Conservation (phyloP, 1,284 basidiomycete genomes). For the Ustilago tritici region DNA sequence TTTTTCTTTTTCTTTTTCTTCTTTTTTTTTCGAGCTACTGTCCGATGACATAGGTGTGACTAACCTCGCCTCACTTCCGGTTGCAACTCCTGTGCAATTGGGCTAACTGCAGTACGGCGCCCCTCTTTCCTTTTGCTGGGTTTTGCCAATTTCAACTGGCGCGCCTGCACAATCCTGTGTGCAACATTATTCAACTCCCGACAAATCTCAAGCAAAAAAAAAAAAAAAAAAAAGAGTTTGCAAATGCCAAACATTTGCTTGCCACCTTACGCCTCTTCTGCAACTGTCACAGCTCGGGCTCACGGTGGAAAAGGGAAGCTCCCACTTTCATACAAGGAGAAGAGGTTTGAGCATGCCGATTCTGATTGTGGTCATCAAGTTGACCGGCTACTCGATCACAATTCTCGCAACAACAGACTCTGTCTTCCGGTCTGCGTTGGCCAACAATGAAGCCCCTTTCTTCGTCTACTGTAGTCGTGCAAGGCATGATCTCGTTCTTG, state of each 20-base stretch:
- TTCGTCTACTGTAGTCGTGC: not conserved
- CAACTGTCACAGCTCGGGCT: conserved; percentile 3
- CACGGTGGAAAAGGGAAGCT: conserved; percentile 3
- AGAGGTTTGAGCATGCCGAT: not conserved
- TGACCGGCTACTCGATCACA: conserved; percentile 9
- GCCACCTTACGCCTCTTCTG: not conserved
- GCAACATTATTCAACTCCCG: not conserved
- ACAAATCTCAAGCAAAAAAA: not conserved
- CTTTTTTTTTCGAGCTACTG: conserved; percentile 3
- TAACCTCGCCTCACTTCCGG: not conserved
- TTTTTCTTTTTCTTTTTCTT: not conserved
- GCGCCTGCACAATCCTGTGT: conserved; percentile 2
- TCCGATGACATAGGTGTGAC: conserved; percentile 24
- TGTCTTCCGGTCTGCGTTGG: not conserved
- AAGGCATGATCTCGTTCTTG: not conserved
- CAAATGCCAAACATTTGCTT: not conserved
- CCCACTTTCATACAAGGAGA: not conserved
- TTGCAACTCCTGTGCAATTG: not conserved
- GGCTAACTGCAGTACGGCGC: not conserved
- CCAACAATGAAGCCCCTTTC: not conserved
- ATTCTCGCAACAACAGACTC: not conserved
- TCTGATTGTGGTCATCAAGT: not conserved
- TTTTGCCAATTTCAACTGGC: not conserved
- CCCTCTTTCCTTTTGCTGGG: not conserved
- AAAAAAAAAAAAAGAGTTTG: not conserved